Base-by-base conservation (phyloP, 2,329 filamentous ascomycete species). In the Hymenoscyphus infarciens region DNA sequence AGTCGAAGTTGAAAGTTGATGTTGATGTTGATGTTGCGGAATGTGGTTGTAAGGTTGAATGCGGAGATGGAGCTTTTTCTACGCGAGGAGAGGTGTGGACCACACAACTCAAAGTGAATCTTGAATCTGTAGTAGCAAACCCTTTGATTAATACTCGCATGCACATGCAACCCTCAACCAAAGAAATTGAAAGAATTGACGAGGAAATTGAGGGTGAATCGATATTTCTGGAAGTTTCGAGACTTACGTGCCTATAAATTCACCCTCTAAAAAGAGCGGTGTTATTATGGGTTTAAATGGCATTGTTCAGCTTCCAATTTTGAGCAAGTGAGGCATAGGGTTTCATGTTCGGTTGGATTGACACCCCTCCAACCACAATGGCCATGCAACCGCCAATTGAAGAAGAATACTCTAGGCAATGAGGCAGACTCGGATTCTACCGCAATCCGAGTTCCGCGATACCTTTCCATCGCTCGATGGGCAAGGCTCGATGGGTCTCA, bases 321-420 rank as follows among this genome's bases (percentile, higher is more conserved):
- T 22, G 19, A 49, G 42, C 19, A 22, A 49, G 19, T 49, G 42
- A 49, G 42, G 42, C 42, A 10, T 22, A 49, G 19, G n/a, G 42
- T 49, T 49, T 49, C 42, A 49, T 49, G 22, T 22, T 49, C 42
- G 19, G 42, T 49, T 49, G 42, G 19, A 49, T 49, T 49, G 42
- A 22, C 42, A 49, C n/a, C 42, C 5, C n/a, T 49, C n/a, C n/a
- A 49, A 49, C 7, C 19, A 22, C n/a, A 4, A 49, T 3, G 19
- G 19, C 3, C 19, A 49, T 22, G n/a, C 1, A 22, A 49, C n/a
- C n/a, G 19, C 42, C 42, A 19, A 49, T 22, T 11, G 19, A 10
- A 22, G n/a, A 22, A 19, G 42, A 49, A 22, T 5, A 10, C 8
- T 49, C 42, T 49, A 49, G 42, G n/a, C 42, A 49, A 11, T 11